phyloP scores from a whole-genome alignment of 495 filamentous ascomycete species.

The Penicillium verhagenii region DNA sequence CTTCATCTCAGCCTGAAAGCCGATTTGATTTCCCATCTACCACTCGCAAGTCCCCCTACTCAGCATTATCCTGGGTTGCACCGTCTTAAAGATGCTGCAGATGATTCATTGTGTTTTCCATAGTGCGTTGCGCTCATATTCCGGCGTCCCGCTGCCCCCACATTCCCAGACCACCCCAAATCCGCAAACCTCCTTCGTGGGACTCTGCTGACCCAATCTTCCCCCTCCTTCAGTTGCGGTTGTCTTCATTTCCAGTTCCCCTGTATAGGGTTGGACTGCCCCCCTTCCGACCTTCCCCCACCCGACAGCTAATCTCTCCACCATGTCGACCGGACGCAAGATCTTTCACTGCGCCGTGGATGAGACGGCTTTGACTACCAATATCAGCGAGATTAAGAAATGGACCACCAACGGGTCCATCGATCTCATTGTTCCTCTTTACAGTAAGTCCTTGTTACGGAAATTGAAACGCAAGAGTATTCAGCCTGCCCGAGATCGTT shows the following conservation, averaged over 20 bases:
- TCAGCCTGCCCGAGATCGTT: background rate
- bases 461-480: background rate
- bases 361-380: slow-evolving; percentile 67
- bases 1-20: slow-evolving; percentile 6
- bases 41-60: background rate
- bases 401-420: slow-evolving; percentile 65
- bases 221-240: slow-evolving; percentile 31
- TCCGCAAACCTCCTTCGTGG: slow-evolving; percentile 33
- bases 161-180: slow-evolving; percentile 32
- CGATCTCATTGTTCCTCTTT: slow-evolving; percentile 65
- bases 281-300: slow-evolving; percentile 7
- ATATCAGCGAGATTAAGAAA: slow-evolving; percentile 67
- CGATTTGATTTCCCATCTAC: background rate
- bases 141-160: slow-evolving; percentile 29
- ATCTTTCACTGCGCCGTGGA: slow-evolving; percentile 74
- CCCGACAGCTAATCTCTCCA: slow-evolving; percentile 15
- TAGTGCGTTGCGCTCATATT: slow-evolving; percentile 32
- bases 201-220: slow-evolving; percentile 31
- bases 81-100: slow-evolving; percentile 43
- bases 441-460: slow-evolving; percentile 47
- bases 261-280: slow-evolving; percentile 32
- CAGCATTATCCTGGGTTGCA: background rate
- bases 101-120: slow-evolving; percentile 31
- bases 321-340: slow-evolving; percentile 55
- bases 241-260: slow-evolving; percentile 31